Base-by-base conservation (phyloP, 2,329 filamentous ascomycete genomes). In the Beauveria sp. region DNA sequence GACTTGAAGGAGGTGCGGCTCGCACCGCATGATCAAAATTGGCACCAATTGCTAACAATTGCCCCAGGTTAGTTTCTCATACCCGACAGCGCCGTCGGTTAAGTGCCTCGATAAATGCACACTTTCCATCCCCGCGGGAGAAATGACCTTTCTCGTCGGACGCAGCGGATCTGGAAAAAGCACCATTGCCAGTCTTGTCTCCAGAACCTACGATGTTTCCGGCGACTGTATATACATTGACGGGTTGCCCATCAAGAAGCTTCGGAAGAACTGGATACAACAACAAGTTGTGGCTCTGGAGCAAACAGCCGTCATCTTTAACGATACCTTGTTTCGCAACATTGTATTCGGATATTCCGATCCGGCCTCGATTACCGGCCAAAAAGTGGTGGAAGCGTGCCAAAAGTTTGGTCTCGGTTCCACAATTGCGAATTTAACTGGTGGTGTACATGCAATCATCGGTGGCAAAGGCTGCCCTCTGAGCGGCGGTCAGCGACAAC, bases 131-230 rank as follows among this genome's bases (percentile, higher is more conserved):
- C 83, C 86, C 0, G 80, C 87, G 0, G 87, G 89, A 0, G 79
- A 89, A 64, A 85, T 88, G 3, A 91, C 86, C 0, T 97, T 95
- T 68, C 79, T 98, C 2, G 84, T 97, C 55, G 95, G 93, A 0
- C 83, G 82, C 67, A 96, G 91, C 68, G 95, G 95, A 0, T 96
- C 91, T 2, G 93, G 93, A 0, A 98, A 98, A 72, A 96, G 91
- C 67, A 98, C 93, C 0, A 70, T 98, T 1, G 87, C 88, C 1
- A 91, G 91, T 69, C 79, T 98, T 0, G 79, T 98, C 0, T 79
- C 92, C 56, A 84, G 87, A 14, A 89, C 96, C 67, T 96, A 97
- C 69, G 77, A 83, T 7, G 84, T 90, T 0, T 72, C 75, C 0
- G 75, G 75, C 0, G 93, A 93, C 0, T 72, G 82, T 0, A 86